phyloP scores from a whole-genome alignment of 2,329 filamentous ascomycete genomes.

The Penicillium sp. region DNA sequence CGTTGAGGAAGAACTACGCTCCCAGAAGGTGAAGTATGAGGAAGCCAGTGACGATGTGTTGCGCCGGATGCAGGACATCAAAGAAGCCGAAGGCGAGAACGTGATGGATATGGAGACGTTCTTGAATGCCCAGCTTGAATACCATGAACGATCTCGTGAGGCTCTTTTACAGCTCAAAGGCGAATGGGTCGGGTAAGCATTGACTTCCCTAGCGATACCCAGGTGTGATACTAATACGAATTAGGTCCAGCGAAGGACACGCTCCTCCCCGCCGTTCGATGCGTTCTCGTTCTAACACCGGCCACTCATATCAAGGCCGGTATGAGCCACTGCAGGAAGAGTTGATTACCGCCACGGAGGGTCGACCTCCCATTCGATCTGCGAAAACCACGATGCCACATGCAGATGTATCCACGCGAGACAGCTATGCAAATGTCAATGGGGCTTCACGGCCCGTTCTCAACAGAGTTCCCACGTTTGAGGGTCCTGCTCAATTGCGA shows the following conservation, averaged over 20 bases:
- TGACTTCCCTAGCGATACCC: not conserved
- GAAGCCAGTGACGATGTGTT: constrained; percentile 90
- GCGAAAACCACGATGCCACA: constrained; percentile 34
- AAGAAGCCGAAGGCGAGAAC: constrained; percentile 81
- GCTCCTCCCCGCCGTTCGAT: constrained; percentile 40
- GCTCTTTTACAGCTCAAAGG: constrained; percentile 67
- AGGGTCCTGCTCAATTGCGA: constrained; percentile 52
- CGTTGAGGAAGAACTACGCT: constrained; percentile 84
- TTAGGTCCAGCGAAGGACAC: constrained; percentile 22
- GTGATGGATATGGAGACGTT: constrained; percentile 75
- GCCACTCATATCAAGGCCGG: constrained; percentile 60
- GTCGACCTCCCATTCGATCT: constrained; percentile 54
- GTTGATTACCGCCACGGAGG: constrained; percentile 45
- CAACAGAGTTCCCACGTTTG: constrained; percentile 56
- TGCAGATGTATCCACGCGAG: constrained; percentile 38
- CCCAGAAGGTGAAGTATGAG: constrained; percentile 92
- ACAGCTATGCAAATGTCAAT: constrained; percentile 31
- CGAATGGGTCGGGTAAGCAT: constrained; percentile 61
- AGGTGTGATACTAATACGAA: constrained; percentile 15
- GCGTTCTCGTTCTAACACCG: constrained; percentile 61
- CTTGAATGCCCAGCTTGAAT: constrained; percentile 82
- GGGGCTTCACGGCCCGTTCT: constrained; percentile 46
- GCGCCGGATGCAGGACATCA: constrained; percentile 92
- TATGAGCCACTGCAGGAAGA: constrained; percentile 58
- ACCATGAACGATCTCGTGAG: constrained; percentile 85